These are phyloP conservation scores for Ogataea salicorniae DNA, from an alignment of 805 yeast species.

Conservation along the genomic window DNA sequence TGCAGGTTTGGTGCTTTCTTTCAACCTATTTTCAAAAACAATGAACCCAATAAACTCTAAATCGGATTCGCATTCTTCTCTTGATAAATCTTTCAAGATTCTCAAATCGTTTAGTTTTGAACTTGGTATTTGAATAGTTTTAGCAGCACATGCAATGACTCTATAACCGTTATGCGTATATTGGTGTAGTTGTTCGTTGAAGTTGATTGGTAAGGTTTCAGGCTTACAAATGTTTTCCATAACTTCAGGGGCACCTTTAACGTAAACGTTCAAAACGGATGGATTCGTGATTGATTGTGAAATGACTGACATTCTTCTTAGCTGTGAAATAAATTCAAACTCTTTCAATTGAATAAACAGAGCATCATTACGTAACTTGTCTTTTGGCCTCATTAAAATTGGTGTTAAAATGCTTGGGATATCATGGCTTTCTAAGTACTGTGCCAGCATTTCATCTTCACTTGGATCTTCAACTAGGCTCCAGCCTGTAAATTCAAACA, in stretches of 20 bases:
- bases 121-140: slow-evolving; percentile 30
- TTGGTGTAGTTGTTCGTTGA: slow-evolving; percentile 64
- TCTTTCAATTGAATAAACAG: slow-evolving; percentile 38
- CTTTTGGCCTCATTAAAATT: slow-evolving; percentile 42
- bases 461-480: slow-evolving; percentile 61
- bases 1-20: slow-evolving; percentile 59
- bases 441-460: slow-evolving; percentile 24
- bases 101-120: slow-evolving; percentile 35
- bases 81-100: slow-evolving; percentile 43
- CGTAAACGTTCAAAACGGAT: slow-evolving; percentile 41
- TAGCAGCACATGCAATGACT: slow-evolving; percentile 87
- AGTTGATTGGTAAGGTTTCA: slow-evolving; percentile 67
- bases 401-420: slow-evolving; percentile 41
- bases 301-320: slow-evolving; percentile 88
- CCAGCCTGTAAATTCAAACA: slow-evolving; percentile 90
- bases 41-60: slow-evolving; percentile 82
- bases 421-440: slow-evolving; percentile 22
- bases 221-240: slow-evolving; percentile 73
- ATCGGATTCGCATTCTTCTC: slow-evolving; percentile 66
- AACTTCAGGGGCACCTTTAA: slow-evolving; percentile 97
- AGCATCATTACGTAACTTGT: slow-evolving; percentile 22
- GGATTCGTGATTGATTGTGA: slow-evolving; percentile 41
- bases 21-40: slow-evolving; percentile 86
- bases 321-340: slow-evolving; percentile 78
- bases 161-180: slow-evolving; percentile 94